Conservation (phyloP, 768 basidiomycete species). For the Mycena olivaceomarginata region DNA sequence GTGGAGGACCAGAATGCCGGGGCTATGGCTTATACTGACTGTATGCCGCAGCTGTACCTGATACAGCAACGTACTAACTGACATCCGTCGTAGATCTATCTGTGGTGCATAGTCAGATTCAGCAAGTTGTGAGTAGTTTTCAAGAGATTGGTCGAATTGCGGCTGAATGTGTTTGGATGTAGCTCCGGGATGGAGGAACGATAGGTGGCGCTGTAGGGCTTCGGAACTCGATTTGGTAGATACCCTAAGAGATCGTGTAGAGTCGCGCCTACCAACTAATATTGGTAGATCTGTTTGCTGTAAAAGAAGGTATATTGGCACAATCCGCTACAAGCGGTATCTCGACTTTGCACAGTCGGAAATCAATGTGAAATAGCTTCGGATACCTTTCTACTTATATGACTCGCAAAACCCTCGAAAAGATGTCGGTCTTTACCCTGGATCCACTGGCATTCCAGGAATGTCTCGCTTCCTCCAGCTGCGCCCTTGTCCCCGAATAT, state of each 20-base stretch:
- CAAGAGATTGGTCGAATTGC: not conserved
- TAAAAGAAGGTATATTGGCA: not conserved
- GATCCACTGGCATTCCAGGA: slow-evolving; percentile 77
- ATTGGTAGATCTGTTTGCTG: not conserved
- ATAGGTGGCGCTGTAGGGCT: slow-evolving; percentile 31
- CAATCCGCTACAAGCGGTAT: not conserved
- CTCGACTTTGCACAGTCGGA: not conserved
- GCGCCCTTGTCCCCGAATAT: slow-evolving; percentile 33
- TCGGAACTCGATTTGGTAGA: slow-evolving; percentile 37
- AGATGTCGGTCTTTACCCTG: slow-evolving; percentile 72
- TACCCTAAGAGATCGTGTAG: not conserved
- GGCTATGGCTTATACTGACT: slow-evolving; percentile 93
- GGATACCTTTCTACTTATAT: slow-evolving; percentile 73
- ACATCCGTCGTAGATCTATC: slow-evolving; percentile 62
- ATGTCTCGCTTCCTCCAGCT: not conserved
- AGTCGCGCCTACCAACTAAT: not conserved
- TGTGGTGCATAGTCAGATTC: slow-evolving; percentile 69
- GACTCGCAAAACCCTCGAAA: slow-evolving; percentile 82
- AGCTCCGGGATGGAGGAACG: slow-evolving; percentile 34
- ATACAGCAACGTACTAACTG: slow-evolving; percentile 34
- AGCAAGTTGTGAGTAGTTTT: slow-evolving; percentile 62
- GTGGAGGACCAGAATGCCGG: slow-evolving; percentile 98
- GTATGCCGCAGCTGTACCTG: slow-evolving; percentile 64
- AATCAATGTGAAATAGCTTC: not conserved
- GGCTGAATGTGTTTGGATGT: not conserved